Evolutionary conservation across 2,329 filamentous ascomycete genomes (phyloP), one percentile per base, ranked within the genome.

Genomic region (Xylaria sp.): DNA sequence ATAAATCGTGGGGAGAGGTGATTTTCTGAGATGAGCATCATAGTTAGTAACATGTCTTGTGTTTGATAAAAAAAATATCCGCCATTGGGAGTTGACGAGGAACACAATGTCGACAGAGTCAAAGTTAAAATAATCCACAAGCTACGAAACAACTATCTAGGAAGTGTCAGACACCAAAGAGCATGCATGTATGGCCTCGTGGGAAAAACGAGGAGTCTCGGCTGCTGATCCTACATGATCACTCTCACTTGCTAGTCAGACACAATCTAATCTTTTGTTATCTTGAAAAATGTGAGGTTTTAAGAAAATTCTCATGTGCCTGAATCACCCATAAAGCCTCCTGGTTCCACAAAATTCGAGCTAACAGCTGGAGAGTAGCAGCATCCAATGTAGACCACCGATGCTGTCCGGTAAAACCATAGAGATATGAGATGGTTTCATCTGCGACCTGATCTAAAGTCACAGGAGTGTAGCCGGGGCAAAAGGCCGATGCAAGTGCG

Each of bases 181-280:
- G 36, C 10, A 38, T 11, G 9, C 2, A 9, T 3, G 28, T 46
- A 11, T 4, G 28, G 23, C 15, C 46, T 54, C 65, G 59, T 67
- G 53, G 38, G 17, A 58, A 53, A 23, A 59, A 67, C 53, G 46
- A 63, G 46, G 36, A 20, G 54, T 63, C 54, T 53, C 53, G 54
- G 36, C 36, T 38, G 36, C 11, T 38, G 36, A 38, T 38, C 10
- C 36, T 38, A 10, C 9, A 33, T 33, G 33, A 33, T 33, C 7
- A 33, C 33, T 33, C 6, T 33, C 6, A 33, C 33, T 33, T 33
- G 33, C 33, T 9, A 10, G 33, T 33, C 9, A 33, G 33, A 33
- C 33, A 33, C 33, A 33, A 10, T 4, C 11, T 38, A 13, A 13
- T 13, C 3, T 38, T 13, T 38, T 10, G 36, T 11, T 38, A 4